Conservation (phyloP, 805 yeast species). For the Starmerella vaccinii region DNA sequence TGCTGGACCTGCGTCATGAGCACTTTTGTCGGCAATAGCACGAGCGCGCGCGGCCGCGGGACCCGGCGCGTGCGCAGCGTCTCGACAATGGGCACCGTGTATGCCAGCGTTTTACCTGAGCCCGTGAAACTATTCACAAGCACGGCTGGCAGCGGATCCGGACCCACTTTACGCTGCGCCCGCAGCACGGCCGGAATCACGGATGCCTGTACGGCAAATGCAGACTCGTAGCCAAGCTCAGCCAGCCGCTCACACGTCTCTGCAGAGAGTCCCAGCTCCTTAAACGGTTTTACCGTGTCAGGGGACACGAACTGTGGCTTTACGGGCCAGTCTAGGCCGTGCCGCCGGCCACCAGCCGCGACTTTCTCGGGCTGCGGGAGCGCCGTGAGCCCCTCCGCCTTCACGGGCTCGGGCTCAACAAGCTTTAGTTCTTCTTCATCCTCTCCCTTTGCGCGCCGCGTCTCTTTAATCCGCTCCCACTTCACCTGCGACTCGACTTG, state of each 20-base stretch:
- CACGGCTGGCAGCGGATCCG: constrained; percentile 43
- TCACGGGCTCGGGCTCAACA: constrained; percentile 17
- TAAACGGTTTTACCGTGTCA: constrained; percentile 39
- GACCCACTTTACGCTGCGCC: constrained; percentile 30
- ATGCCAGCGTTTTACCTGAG: constrained; percentile 89
- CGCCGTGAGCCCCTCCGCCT: constrained; percentile 43
- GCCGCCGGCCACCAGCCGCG: constrained; percentile 29
- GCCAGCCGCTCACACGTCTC: constrained; percentile 40
- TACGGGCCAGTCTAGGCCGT: constrained; percentile 54
- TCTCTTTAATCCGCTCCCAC: constrained; percentile 4
- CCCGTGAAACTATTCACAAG: constrained; percentile 93
- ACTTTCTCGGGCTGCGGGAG: constrained; percentile 67
- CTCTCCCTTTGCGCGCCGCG: constrained; percentile 1
- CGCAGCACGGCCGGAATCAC: constrained; percentile 50
- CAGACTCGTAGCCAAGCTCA: constrained; percentile 39
- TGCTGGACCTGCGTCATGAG: constrained; percentile 69
- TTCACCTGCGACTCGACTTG: neutral
- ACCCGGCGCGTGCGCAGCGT: constrained; percentile 50
- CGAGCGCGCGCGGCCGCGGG: constrained; percentile 62
- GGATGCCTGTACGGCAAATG: constrained; percentile 69
- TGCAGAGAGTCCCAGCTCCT: constrained; percentile 38
- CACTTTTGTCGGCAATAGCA: constrained; percentile 85
- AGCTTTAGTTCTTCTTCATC: constrained; percentile 9
- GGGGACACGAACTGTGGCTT: constrained; percentile 51
- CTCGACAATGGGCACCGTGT: constrained; percentile 73